phyloP scores from a whole-genome alignment of 345 rosid species.

The Syzygium aromaticum region DNA sequence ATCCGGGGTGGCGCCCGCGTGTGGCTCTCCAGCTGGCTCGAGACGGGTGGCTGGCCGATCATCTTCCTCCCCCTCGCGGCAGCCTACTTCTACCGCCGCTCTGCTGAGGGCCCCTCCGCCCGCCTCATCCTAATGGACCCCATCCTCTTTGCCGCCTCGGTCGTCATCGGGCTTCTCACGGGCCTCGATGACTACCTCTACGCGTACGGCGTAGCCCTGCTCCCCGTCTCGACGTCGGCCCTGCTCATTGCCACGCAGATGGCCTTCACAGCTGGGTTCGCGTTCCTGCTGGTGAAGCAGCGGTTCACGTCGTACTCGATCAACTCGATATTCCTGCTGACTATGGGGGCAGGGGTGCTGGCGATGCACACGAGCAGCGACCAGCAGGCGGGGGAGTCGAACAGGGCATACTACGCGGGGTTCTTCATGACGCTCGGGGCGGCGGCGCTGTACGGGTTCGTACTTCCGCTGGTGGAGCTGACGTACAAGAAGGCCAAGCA shows the following conservation, averaged over 20 bases:
- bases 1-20: neutral
- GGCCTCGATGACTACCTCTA: slow-evolving; percentile 63
- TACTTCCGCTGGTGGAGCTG: slow-evolving; percentile 61
- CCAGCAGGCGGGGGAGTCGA: slow-evolving; percentile 31
- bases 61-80: slow-evolving; percentile 28
- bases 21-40: slow-evolving; percentile 5
- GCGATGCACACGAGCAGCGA: slow-evolving; percentile 41
- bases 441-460: slow-evolving; percentile 39
- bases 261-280: slow-evolving; percentile 59
- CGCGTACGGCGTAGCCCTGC: slow-evolving; percentile 45
- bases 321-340: slow-evolving; percentile 54
- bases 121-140: slow-evolving; percentile 21
- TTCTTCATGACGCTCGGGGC: slow-evolving; percentile 52
- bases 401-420: slow-evolving; percentile 34
- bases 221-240: slow-evolving; percentile 60
- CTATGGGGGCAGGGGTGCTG: slow-evolving; percentile 52
- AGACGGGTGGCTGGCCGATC: slow-evolving; percentile 1
- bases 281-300: slow-evolving; percentile 51
- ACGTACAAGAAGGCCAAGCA: slow-evolving; percentile 57
- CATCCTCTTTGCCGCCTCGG: slow-evolving; percentile 18
- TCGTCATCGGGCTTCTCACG: slow-evolving; percentile 33
- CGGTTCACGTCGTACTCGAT: slow-evolving; percentile 47
- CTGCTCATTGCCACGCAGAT: slow-evolving; percentile 54
- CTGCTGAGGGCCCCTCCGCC: neutral
- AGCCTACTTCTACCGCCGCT: slow-evolving; percentile 24